Conservation (phyloP, 768 basidiomycete genomes). For the Hypholoma sublateritium region DNA sequence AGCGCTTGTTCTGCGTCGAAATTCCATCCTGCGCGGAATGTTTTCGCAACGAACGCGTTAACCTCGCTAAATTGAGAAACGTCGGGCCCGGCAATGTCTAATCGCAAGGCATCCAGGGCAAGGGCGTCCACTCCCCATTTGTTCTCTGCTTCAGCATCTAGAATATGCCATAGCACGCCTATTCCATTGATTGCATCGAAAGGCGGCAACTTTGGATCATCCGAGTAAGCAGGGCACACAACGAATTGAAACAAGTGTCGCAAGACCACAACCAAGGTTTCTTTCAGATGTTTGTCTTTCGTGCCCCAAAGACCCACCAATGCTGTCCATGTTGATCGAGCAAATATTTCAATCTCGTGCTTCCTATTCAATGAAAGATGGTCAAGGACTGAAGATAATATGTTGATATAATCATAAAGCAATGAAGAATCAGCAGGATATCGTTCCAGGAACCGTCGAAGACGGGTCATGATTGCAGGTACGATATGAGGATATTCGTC, state of each 20-base stretch:
- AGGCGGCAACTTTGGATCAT: slow-evolving; percentile 15
- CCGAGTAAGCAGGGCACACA: slow-evolving; percentile 21
- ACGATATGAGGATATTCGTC: slow-evolving; percentile 40
- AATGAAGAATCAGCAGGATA: slow-evolving; percentile 78
- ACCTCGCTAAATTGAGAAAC: slow-evolving; percentile 15
- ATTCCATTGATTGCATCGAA: slow-evolving; percentile 49
- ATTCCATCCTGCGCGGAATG: slow-evolving; percentile 72
- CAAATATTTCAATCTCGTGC: slow-evolving; percentile 57
- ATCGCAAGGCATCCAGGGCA: slow-evolving; percentile 61
- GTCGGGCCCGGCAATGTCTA: slow-evolving; percentile 41
- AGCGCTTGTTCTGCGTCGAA: slow-evolving; percentile 72
- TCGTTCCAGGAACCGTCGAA: slow-evolving; percentile 55
- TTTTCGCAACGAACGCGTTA: slow-evolving; percentile 56
- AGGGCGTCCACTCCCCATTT: slow-evolving; percentile 68
- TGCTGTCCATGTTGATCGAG: slow-evolving; percentile 57
- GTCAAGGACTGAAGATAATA: slow-evolving; percentile 66
- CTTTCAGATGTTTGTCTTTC: slow-evolving; percentile 75
- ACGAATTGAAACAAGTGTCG: slow-evolving; percentile 74
- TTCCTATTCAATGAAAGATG: slow-evolving; percentile 79
- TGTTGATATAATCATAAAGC: slow-evolving; percentile 70
- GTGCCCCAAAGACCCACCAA: slow-evolving; percentile 77
- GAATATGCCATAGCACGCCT: slow-evolving; percentile 48
- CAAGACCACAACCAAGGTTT: slow-evolving; percentile 74
- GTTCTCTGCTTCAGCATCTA: slow-evolving; percentile 63
- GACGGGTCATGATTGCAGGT: slow-evolving; percentile 50